Evolutionary conservation across 2,329 filamentous ascomycete species (phyloP), one percentile per base, ranked within the genome.

Genomic region (Nigrospora oryzae): DNA sequence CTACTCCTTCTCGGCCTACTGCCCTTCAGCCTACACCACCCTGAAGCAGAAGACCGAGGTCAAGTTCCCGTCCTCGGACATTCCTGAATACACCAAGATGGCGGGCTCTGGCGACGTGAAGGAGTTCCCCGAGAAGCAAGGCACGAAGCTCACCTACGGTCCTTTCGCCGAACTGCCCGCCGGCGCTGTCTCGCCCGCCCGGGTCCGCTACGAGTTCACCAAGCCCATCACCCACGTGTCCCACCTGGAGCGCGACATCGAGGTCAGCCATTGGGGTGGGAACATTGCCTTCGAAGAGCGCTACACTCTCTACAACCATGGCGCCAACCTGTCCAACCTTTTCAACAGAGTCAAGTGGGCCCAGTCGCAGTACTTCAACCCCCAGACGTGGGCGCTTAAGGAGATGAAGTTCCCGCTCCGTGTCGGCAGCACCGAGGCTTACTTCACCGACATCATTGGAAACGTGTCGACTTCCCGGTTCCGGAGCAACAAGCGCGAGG

Each of bases 211-310:
- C 67, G 90, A 98, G 65, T 96, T 93, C 69, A 96, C 87, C 52
- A 94, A 91, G 68, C 91, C 93, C 12, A 73, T 98, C 46, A 84
- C 83, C 37, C 87, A 93, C 59, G 79, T 89, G 42, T 81, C 81
- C 32, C 72, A 79, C 14, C 73, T 98, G 48, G 88, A 97, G 67
- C 84, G 93, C 48, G 90, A 97, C 58, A 71, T 98, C 51, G 93
- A 98, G 65, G 84, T 98, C 56, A 95, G 88, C 62, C 93, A 97
- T 67, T 98, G 93, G 93, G 93, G 93, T 53, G 93, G 93, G 50
- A 98, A 98, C 62, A 68, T 97, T 44, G 93, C 93, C 2, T 89
- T 90, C 41, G 93, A 98, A 69, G 93, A 98, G 70, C 81, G 88
- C 46, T 96, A 95, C 68, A 88, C 84, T 65, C 75, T 97, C 53